Base-by-base conservation (phyloP, 306 rosid species). In the Elaeagnus macrophylla region DNA sequence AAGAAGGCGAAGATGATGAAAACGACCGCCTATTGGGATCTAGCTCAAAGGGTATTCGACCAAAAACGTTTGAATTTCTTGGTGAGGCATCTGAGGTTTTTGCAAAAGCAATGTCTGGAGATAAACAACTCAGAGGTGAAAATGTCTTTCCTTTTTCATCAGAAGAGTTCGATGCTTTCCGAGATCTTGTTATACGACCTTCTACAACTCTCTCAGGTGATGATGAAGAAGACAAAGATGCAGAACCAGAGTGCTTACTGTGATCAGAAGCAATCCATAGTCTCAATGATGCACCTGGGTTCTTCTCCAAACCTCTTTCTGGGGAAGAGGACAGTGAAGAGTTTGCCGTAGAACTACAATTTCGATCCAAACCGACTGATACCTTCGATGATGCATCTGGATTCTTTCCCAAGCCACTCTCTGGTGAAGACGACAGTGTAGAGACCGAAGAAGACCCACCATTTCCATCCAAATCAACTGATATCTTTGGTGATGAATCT, bases 311-410 rank as follows among this genome's bases (percentile, higher is more conserved):
- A 39, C 7, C 12, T 65, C 39, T 60, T 60, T 58, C 63, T 8
- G 81, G 78, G 10, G 77, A 67, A 38, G 57, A 51, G n/a, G 56
- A 51, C 3, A 18, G 44, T 12, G 62, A 49, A 10, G 48, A 61
- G 38, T 35, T 16, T 19, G 62, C 5, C n/a, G 39, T 36, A 40
- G 41, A 3, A 37, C 57, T 55, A 20, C 57, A 39, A 37, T 66
- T 40, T 17, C 48, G 48, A 40, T 61, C 60, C 15, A 35, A 57
- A 66, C 51, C 54, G 42, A 48, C 65, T 37, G 77, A 56, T 14
- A 37, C 59, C 19, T 15, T 53, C 3, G 72, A 61, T 15, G 39
- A 44, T 25, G 38, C 55, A 43, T 37, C 44, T 16, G 45, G 41
- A 60, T 17, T 38, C 44, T 11, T n/a, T 59, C 44, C 61, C 10